Evolutionary conservation across 495 filamentous ascomycete genomes (phyloP), one percentile per base, ranked within the genome.

Genomic region (Xylaria bambusicola): DNA sequence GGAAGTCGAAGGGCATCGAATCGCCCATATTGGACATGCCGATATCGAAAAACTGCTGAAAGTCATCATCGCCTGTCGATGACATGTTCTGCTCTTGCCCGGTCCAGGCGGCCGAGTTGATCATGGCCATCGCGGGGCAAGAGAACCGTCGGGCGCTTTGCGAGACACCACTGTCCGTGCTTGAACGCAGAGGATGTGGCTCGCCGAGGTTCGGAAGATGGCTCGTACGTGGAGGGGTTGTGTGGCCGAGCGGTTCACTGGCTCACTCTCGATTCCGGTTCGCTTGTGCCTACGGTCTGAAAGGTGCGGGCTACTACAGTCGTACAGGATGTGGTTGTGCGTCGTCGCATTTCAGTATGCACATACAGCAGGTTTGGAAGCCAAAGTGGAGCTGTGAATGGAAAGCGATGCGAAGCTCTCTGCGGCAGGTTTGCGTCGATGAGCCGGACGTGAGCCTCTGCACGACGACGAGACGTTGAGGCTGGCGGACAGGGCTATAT

Each of bases 41-140:
- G 68, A 83, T 80, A 61, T 84, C 78, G 33, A 84, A 69, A 59
- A 80, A 83, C 56, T 82, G 81, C 52, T 82, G 76, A 56, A 84
- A 83, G 44, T 81, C 81, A 69, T 83, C 80, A 15, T 82, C 77
- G 35, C 71, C 51, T 6, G 71, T 55, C 1, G 74, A 70, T 52
- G 79, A 70, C 53, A 80, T 71, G 29, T 72, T 67, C 55, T 80
- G 77, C 38, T 81, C 78, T 60, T 77, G 71, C 33, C 76, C 73
- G 52, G 71, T 73, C 82, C 82, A 84, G 50, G 66, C 63, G 29
- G 67, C 66, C 27, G 79, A 77, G 51, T 76, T 73, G 76, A 81
- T 80, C 66, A 71, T 75, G 66, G 68, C 72, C 61, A 68, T 74
- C 48, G 50, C 48, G 38, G 46, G 49, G 10, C 12, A 6, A 12